A percentile compares a stretch with the other conserved stretches of the same genome.
These are phyloP conservation scores for Didymosphaeria variabile DNA, from an alignment of 2,329 filamentous ascomycete genomes.

Conservation along the genomic window DNA sequence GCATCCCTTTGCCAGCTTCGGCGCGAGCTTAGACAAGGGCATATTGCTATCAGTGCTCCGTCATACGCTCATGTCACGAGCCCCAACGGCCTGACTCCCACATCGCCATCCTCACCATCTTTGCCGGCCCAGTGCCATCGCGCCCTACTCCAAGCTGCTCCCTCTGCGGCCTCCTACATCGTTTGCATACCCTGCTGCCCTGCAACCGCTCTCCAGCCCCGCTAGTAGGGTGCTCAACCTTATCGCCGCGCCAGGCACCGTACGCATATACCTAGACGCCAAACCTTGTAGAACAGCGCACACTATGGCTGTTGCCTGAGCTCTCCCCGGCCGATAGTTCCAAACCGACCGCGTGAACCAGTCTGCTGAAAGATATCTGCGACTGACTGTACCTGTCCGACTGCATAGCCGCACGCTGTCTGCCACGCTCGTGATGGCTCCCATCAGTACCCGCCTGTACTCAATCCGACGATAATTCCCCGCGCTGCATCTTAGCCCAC, in stretches of 20 bases:
- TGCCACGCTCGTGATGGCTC: slow-evolving; percentile 51
- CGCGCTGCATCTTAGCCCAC: slow-evolving; percentile 15
- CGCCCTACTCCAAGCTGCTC: slow-evolving; percentile 14
- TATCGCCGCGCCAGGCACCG: slow-evolving; percentile 37
- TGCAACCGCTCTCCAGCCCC: slow-evolving; percentile 21
- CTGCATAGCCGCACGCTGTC: slow-evolving; percentile 33
- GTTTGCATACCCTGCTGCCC: slow-evolving; percentile 22
- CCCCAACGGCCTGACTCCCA: slow-evolving; percentile 31
- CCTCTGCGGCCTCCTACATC: slow-evolving; percentile 16
- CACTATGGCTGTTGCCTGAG: slow-evolving; percentile 51
- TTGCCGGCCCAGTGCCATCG: slow-evolving; percentile 29
- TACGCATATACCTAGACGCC: slow-evolving; percentile 19
- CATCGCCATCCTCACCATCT: slow-evolving; percentile 27
- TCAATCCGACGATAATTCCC: slow-evolving; percentile 44
- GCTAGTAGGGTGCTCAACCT: slow-evolving; percentile 40
- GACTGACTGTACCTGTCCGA: slow-evolving; percentile 35
- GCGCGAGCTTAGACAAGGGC: slow-evolving; percentile 30
- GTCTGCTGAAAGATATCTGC: slow-evolving; percentile 40
- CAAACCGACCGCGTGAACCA: slow-evolving; percentile 40
- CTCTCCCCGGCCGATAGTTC: slow-evolving; percentile 19
- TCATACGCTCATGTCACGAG: slow-evolving; percentile 47
- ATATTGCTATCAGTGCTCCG: slow-evolving; percentile 41
- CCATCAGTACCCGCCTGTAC: slow-evolving; percentile 43
- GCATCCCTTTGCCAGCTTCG: slow-evolving; percentile 23
- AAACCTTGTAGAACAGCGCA: slow-evolving; percentile 29